These are phyloP conservation scores for Scutellaria baicalensis DNA, from an alignment of 257 asterid species.

Conservation along the genomic window DNA sequence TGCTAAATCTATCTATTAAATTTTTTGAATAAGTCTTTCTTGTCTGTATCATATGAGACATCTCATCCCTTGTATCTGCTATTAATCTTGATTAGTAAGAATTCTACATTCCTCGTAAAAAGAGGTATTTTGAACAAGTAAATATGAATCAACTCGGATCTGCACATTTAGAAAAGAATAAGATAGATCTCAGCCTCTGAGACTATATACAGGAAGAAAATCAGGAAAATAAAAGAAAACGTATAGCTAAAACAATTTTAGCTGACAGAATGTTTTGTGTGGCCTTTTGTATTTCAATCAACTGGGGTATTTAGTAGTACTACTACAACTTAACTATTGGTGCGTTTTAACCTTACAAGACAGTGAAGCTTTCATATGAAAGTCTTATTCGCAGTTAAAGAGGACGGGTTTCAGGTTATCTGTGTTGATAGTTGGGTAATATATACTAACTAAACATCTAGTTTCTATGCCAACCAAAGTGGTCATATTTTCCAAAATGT, in stretches of 20 bases:
- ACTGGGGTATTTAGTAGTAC: background rate
- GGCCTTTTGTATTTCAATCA: background rate
- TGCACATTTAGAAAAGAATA: background rate
- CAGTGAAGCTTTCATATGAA: background rate
- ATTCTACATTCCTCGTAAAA: too few species aligned
- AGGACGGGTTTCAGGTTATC: background rate
- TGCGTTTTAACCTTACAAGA: background rate
- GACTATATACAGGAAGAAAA: constrained; percentile 2
- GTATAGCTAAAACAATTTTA: background rate
- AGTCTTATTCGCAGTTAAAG: background rate
- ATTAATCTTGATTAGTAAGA: too few species aligned
- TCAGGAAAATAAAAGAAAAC: background rate
- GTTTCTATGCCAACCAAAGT: background rate
- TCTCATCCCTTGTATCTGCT: too few species aligned
- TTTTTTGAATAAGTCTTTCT: background rate
- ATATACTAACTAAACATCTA: background rate
- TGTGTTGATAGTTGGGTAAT: background rate
- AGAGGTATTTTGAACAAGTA: background rate
- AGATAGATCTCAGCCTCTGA: background rate
- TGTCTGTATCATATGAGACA: too few species aligned
- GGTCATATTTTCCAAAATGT: background rate
- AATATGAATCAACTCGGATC: background rate
- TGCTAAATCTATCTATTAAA: background rate
- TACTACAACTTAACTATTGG: background rate
- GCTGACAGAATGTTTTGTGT: background rate